phyloP scores from a whole-genome alignment of 768 basidiomycete genomes.

The Trametes maxima region DNA sequence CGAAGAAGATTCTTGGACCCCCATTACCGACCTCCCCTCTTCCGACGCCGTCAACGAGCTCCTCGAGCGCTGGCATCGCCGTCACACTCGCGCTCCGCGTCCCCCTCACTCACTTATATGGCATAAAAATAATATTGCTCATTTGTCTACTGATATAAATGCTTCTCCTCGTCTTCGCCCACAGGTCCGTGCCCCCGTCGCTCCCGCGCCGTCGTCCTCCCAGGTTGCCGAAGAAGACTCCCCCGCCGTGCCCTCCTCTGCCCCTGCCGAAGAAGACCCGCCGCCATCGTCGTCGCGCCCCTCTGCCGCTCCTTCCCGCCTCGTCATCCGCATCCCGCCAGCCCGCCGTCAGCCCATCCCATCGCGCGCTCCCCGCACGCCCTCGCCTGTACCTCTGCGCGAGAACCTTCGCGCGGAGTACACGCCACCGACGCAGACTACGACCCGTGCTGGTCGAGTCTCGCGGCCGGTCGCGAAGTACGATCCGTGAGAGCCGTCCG shows the following conservation, averaged over 20 bases:
- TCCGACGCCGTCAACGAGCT: conserved; percentile 1
- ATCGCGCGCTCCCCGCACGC: background rate
- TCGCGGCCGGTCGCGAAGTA: conserved; percentile 12
- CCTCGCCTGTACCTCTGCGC: conserved; percentile 3
- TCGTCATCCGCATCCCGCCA: conserved; percentile 4
- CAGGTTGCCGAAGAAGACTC: conserved; percentile 10
- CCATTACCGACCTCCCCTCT: conserved; percentile 7
- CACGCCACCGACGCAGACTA: conserved; percentile 12
- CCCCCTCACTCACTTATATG: background rate
- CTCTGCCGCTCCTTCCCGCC: background rate
- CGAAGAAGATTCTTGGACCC: conserved; percentile 15
- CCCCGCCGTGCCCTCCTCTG: conserved; percentile 1
- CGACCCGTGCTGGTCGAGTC: conserved; percentile 12
- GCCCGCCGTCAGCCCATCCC: background rate
- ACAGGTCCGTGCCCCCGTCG: background rate
- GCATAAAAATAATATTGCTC: conserved; percentile 1
- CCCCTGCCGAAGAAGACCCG: conserved; percentile 9
- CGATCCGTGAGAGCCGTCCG: conserved; percentile 11
- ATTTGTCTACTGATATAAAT: background rate
- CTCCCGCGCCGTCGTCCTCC: conserved; percentile 2
- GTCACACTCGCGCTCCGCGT: conserved; percentile 7
- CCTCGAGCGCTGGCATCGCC: conserved; percentile 5
- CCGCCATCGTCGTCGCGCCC: background rate
- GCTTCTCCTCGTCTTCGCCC: background rate
- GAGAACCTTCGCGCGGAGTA: conserved; percentile 5